Evolutionary conservation across 2,329 filamentous ascomycete genomes (phyloP).

Genomic region (Fonsecaea multimorphosa): DNA sequence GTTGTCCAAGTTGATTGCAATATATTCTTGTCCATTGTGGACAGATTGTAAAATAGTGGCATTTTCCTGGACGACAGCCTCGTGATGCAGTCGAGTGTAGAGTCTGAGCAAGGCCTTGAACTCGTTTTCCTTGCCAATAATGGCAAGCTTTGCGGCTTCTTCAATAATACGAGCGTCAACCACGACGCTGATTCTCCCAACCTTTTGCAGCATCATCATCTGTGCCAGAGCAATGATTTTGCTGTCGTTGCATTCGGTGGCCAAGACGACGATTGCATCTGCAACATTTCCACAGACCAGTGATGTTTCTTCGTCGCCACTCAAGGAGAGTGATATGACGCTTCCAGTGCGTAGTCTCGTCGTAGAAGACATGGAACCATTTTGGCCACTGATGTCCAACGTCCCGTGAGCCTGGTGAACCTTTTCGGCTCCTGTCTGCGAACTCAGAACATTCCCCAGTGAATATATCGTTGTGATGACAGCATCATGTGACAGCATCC

Average conservation of each 20-base stretch:
- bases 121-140: slow-evolving; percentile 78
- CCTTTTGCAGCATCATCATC: slow-evolving; percentile 95
- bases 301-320: slow-evolving; percentile 78
- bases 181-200: slow-evolving; percentile 78
- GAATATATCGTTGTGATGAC: slow-evolving; percentile 95
- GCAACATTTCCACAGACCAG: slow-evolving; percentile 85
- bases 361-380: slow-evolving; percentile 39
- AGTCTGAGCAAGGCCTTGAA: slow-evolving; percentile 86
- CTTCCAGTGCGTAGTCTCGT: slow-evolving; percentile 68
- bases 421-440: slow-evolving; percentile 63
- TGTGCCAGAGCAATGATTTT: slow-evolving; percentile 93
- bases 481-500: slow-evolving; percentile 84
- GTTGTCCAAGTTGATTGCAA: slow-evolving; percentile 71
- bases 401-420: slow-evolving; percentile 40
- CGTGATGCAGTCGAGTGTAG: slow-evolving; percentile 75
- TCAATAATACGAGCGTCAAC: slow-evolving; percentile 87
- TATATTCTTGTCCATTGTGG: slow-evolving; percentile 76
- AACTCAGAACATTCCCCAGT: slow-evolving; percentile 91
- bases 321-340: slow-evolving; percentile 76
- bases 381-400: slow-evolving; percentile 39
- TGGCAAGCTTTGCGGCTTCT: slow-evolving; percentile 77
- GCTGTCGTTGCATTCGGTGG: slow-evolving; percentile 77
- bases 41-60: slow-evolving; percentile 72
- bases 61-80: slow-evolving; percentile 74
- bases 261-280: slow-evolving; percentile 92